A percentile compares a stretch with the other conserved stretches of the same genome.
Evolutionary conservation across 805 yeast genomes (phyloP).

Genomic region (Pichia heedii): DNA sequence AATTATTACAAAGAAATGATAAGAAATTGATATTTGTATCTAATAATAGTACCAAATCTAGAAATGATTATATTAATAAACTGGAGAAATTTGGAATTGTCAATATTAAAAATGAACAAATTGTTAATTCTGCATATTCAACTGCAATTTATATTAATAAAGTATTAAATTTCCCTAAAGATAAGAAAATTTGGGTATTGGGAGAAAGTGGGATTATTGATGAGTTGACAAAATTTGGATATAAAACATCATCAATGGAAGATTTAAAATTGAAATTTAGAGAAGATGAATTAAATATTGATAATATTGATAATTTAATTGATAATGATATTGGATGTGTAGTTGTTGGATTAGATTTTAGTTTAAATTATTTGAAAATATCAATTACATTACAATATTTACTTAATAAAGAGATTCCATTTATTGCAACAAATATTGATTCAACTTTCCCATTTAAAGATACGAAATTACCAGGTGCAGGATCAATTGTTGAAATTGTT

Average conservation of each 20-base stretch:
- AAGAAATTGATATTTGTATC: constrained; percentile 86
- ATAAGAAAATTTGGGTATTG: constrained; percentile 76
- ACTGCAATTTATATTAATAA: constrained; percentile 77
- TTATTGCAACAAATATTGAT: constrained; percentile 90
- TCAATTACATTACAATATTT: constrained; percentile 79
- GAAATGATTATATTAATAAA: constrained; percentile 67
- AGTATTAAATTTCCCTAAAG: constrained; percentile 64
- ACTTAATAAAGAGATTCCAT: constrained; percentile 52
- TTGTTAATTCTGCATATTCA: constrained; percentile 89
- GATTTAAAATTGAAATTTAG: constrained; percentile 31
- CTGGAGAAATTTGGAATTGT: constrained; percentile 52
- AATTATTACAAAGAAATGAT: constrained; percentile 40
- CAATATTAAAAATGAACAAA: constrained; percentile 45
- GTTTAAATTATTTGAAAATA: constrained; percentile 71
- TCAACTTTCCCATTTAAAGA: constrained; percentile 92
- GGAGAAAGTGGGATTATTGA: constrained; percentile 84
- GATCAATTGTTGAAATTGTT: constrained; percentile 74
- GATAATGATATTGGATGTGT: constrained; percentile 82
- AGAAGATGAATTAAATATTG: constrained; percentile 30
- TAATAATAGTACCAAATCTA: constrained; percentile 88
- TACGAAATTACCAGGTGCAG: constrained; percentile 86
- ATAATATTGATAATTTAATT: constrained; percentile 48
- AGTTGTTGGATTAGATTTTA: constrained; percentile 75
- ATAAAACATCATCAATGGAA: constrained; percentile 58
- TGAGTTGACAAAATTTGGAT: constrained; percentile 71